Evolutionary conservation across 2,329 filamentous ascomycete species (phyloP).

Genomic region (Trichoderma harzianum): DNA sequence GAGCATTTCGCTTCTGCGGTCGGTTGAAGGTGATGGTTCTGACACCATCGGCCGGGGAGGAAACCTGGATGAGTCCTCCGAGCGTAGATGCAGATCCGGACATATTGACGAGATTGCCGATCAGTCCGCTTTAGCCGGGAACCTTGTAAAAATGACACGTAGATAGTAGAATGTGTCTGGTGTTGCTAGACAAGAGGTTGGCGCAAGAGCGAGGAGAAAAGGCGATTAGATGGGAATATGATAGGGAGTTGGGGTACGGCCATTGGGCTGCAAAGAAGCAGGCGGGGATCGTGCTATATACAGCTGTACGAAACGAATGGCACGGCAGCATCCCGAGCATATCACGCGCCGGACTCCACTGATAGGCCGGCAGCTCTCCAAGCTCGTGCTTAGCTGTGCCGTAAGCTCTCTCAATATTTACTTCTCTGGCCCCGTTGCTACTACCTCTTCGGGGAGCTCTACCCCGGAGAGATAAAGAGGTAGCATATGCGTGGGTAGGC

Average conservation of each 20-base stretch:
- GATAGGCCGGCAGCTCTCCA: conserved; percentile 1
- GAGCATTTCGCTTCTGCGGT: conserved; percentile 56
- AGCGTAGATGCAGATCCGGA: conserved; percentile 18
- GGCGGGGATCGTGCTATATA: conserved; percentile 15
- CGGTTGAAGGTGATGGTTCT: conserved; percentile 51
- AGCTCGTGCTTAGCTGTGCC: neutral
- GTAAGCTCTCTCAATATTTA: neutral
- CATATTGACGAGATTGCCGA: conserved; percentile 18
- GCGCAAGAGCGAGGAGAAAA: conserved; percentile 3
- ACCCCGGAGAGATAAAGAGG: neutral
- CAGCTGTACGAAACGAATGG: conserved; percentile 2
- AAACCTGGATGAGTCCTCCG: conserved; percentile 21
- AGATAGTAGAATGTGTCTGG: neutral
- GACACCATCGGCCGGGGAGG: conserved; percentile 33
- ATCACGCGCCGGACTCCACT: conserved; percentile 14
- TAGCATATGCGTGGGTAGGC: neutral
- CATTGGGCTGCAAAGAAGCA: conserved; percentile 4
- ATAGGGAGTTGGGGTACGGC: neutral
- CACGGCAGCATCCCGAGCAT: conserved; percentile 8
- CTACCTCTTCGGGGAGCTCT: neutral
- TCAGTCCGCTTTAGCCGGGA: neutral
- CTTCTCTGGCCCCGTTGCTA: neutral
- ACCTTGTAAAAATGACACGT: neutral
- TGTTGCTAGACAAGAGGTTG: neutral
- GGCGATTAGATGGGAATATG: neutral